Evolutionary conservation across 768 basidiomycete species (phyloP), one percentile per base, ranked within the genome.

Genomic region (Boletus eberwhitei): DNA sequence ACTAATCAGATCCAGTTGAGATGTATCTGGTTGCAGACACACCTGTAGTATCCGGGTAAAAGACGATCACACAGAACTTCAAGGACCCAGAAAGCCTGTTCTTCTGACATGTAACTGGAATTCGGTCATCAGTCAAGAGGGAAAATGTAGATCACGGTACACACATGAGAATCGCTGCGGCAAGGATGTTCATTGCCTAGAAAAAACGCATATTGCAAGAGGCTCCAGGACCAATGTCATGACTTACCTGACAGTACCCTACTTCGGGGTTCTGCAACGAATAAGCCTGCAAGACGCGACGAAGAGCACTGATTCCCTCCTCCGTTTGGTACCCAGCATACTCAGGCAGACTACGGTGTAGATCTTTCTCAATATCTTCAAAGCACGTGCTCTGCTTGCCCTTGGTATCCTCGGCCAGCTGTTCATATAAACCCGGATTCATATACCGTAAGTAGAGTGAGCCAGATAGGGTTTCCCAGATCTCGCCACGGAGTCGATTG

Each of bases 341-440:
- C 68, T 99, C 97, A 0, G 97, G 97, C 52, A 99, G 74, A 75
- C 92, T 94, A 35, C 97, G 80, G 71, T 97, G 95, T 26, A 99
- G 73, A 70, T 99, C 97, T 71, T 99, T 99, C 76, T 98, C 97
- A 40, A 99, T 99, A 68, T 99, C 97, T 66, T 99, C 97, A 1
- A 95, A 96, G 60, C 93, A 93, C 9, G 89, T 89, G 47, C 80
- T 93, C 21, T 83, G 86, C 54, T 84, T 81, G 8, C 92, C 94
- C 55, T 79, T 77, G 69, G 93, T 85, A 49, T 91, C 84, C 50
- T 83, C 79, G 5, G 98, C 73, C 16, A 98, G 77, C 8, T 77
- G 76, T 13, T 83, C 78, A 68, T 97, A 99, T 50, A 81, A 79
- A 9, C 93, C 91, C 1, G 91, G 93, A 58, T 94, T 87, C 42